phyloP scores from a whole-genome alignment of 176 grass and related monocot species.

The Oryza brachyantha region DNA sequence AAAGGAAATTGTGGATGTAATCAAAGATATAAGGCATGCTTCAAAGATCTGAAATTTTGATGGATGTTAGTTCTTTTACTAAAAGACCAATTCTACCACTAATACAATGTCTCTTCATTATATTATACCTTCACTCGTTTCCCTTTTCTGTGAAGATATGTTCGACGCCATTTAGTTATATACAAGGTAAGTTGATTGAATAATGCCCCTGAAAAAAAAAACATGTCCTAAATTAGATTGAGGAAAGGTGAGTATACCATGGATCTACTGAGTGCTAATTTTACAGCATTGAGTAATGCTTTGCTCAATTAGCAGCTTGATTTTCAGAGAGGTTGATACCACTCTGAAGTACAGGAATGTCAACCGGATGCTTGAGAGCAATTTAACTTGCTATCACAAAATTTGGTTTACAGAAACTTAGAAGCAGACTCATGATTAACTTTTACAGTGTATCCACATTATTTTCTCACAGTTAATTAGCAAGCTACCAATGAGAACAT shows the following conservation, averaged over 20 bases:
- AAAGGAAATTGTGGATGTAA: slow-evolving; percentile 89
- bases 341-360: neutral
- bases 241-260: slow-evolving; percentile 9
- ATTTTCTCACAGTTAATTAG: neutral
- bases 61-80: slow-evolving; percentile 16
- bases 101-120: slow-evolving; percentile 12
- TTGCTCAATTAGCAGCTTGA: neutral
- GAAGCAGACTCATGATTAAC: neutral
- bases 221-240: slow-evolving; percentile 12
- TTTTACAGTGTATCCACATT: neutral
- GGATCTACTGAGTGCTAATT: neutral
- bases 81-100: neutral
- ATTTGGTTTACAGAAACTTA: neutral
- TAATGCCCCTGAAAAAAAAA: slow-evolving; percentile 66
- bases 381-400: slow-evolving; percentile 10
- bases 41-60: slow-evolving; percentile 72
- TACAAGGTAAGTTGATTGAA: slow-evolving; percentile 98
- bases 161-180: slow-evolving; percentile 89
- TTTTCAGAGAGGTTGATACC: slow-evolving; percentile 20
- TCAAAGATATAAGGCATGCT: slow-evolving; percentile 91
- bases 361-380: neutral
- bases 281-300: slow-evolving; percentile 7
- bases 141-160: slow-evolving; percentile 89
- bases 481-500: neutral
- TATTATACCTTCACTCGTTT: slow-evolving; percentile 80